phyloP scores from a whole-genome alignment of 805 yeast species.

The Kazachstania kunashirensis region DNA sequence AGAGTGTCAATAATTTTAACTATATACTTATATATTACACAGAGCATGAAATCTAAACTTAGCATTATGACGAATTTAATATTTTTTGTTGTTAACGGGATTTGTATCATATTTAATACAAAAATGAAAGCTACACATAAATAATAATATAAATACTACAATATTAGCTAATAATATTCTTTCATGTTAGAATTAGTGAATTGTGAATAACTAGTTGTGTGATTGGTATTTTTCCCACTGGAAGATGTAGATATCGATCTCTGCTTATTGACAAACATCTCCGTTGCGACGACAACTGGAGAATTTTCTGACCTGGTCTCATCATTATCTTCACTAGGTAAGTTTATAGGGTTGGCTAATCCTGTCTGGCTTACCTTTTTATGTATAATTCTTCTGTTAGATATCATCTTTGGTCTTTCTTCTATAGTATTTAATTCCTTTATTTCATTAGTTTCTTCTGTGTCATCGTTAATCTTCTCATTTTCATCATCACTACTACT shows the following conservation, averaged over 20 bases:
- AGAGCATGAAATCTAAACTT: no score
- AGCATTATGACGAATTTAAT: no score
- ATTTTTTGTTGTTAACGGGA: no score
- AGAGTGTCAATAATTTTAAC: no score
- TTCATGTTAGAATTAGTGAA: slow-evolving; percentile 2
- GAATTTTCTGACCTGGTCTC: neutral
- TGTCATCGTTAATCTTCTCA: slow-evolving; percentile 2
- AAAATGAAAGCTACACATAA: neutral
- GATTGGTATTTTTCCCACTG: slow-evolving; percentile 3
- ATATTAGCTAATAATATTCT: neutral
- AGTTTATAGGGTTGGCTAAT: neutral
- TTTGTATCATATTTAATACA: neutral
- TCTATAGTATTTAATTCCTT: neutral
- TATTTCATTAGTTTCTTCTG: slow-evolving; percentile 1
- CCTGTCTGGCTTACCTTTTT: neutral
- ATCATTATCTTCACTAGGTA: neutral
- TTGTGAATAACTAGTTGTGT: neutral
- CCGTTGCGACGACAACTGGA: slow-evolving; percentile 14
- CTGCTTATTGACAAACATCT: slow-evolving; percentile 25
- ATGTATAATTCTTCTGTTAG: slow-evolving; percentile 19
- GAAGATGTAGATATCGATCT: slow-evolving; percentile 4
- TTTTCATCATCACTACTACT: neutral
- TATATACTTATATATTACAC: no score
- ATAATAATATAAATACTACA: neutral
- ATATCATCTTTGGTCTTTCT: slow-evolving; percentile 24